A percentile compares a stretch with the other conserved stretches of the same genome.
phyloP scores from a whole-genome alignment of 2,329 filamentous ascomycete species.

The Verticillium klebahnii region DNA sequence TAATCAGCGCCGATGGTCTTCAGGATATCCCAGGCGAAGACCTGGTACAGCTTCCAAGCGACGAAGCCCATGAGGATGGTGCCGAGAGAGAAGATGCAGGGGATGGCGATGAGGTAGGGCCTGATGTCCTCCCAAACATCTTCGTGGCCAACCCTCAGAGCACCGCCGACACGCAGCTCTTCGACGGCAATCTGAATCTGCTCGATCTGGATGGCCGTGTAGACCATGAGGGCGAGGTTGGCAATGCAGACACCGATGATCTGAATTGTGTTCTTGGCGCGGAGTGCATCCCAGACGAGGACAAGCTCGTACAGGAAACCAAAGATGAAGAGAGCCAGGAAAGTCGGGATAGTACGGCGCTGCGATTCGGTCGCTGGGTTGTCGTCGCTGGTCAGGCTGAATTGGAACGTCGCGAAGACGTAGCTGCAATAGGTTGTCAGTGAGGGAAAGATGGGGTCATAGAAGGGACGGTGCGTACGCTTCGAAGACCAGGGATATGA shows the following conservation, averaged over 20 bases:
- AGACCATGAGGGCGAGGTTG: constrained; percentile 87
- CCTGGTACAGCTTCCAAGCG: constrained; percentile 94
- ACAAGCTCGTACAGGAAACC: constrained; percentile 90
- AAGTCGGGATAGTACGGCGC: constrained; percentile 80
- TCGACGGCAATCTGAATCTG: constrained; percentile 75
- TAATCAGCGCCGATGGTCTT: constrained; percentile 98
- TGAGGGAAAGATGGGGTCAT: not conserved
- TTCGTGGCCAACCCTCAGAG: constrained; percentile 19
- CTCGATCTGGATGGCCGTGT: constrained; percentile 87
- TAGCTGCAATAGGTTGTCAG: constrained; percentile 52
- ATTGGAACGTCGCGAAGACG: constrained; percentile 83
- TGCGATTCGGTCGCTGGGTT: constrained; percentile 39
- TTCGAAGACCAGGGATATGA: constrained; percentile 79
- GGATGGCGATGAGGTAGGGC: constrained; percentile 80
- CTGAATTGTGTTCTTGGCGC: constrained; percentile 97
- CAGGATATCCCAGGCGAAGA: constrained; percentile 99
- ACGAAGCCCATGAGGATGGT: constrained; percentile 70
- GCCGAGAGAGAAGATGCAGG: constrained; percentile 72
- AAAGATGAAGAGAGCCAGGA: constrained; percentile 94
- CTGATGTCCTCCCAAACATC: constrained; percentile 65
- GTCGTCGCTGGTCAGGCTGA: constrained; percentile 45
- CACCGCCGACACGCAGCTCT: constrained; percentile 40
- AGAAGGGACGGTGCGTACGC: constrained; percentile 53
- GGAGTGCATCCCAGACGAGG: constrained; percentile 87
- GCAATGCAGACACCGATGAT: constrained; percentile 92